Base-by-base conservation (phyloP, 306 rosid species). In the Cucumis melo region DNA sequence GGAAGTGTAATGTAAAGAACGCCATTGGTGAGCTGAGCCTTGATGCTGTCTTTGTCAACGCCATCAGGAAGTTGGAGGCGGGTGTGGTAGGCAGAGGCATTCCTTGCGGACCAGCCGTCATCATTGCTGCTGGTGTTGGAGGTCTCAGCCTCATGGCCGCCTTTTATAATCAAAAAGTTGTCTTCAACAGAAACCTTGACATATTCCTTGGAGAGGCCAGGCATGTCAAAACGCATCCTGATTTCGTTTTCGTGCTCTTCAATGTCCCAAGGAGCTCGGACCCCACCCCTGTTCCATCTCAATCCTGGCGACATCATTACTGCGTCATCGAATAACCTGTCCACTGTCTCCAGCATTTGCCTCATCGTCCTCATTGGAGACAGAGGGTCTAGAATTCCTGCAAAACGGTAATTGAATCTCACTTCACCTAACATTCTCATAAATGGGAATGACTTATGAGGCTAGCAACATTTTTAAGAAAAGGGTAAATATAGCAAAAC, bases 191-290 rank as follows among this genome's bases (percentile, higher is more conserved):
- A 84, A 5, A 93, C 91, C 73, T 88, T 91, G 27, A 91, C 93
- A 66, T 91, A 88, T 32, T 89, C 92, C 75, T 89, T 93, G 12
- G 90, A 84, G 1, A 93, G 87, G 24, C 98, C 98, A 0, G 97
- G 98, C 96, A 93, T 89, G 90, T 93, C 97, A 27, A 91, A 87
- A 70, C 97, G 76, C 90, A 91, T 80, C 74, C 56, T 88, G 75
- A 93, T 85, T 76, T 89, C 90, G 2, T 89, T 46, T 41, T 93
- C 96, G 5, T 86, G 87, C 1, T 93, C 96, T 80, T 85, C 82
- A 63, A 91, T 85, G 70, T 93, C 93, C 97, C 96, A 89, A 0
- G 96, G 92, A 0, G 89, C 70, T 10, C 93, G 86, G 2, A 84
- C 53, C n/a, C 84, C 87, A 0, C 91, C 86, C 56, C 83, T 82